Evolutionary conservation across 2,329 filamentous ascomycete genomes (phyloP).

Genomic region (Phaeosphaeria sp.): DNA sequence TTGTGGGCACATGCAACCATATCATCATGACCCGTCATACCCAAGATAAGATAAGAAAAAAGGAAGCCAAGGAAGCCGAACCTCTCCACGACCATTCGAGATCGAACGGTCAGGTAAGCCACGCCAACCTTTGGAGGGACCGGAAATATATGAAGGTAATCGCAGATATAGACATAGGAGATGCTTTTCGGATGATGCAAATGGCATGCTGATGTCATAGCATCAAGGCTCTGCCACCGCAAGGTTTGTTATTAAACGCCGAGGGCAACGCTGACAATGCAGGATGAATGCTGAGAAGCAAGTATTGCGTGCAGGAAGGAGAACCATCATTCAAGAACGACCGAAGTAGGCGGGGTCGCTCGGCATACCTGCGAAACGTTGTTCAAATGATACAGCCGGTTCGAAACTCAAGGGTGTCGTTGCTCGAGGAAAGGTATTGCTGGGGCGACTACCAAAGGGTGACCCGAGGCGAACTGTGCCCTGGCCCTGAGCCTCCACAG

Average conservation of each 20-base stretch:
- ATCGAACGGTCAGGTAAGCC: conserved; percentile 23
- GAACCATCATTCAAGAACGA: conserved; percentile 30
- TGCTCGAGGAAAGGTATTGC: conserved; percentile 57
- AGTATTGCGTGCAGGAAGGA: conserved; percentile 23
- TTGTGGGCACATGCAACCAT: conserved; percentile 29
- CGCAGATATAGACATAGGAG: conserved; percentile 39
- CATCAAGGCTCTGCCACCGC: conserved; percentile 21
- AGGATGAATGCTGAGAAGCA: conserved; percentile 28
- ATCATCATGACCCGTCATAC: conserved; percentile 34
- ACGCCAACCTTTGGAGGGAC: conserved; percentile 17
- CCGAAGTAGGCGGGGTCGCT: conserved; percentile 30
- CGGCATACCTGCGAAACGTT: conserved; percentile 43
- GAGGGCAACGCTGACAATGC: conserved; percentile 45
- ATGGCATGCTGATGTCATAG: conserved; percentile 25
- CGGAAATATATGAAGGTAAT: conserved; percentile 17
- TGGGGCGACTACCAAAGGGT: conserved; percentile 52
- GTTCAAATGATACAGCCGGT: conserved; percentile 47
- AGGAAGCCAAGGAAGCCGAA: conserved; percentile 15
- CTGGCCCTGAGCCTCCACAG: conserved; percentile 38
- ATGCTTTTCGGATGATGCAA: conserved; percentile 37
- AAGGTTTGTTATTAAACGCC: conserved; percentile 13
- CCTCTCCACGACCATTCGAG: conserved; percentile 16
- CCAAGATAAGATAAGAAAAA: conserved; percentile 21
- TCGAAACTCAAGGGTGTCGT: conserved; percentile 47
- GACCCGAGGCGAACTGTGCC: conserved; percentile 55